Evolutionary conservation across 2,329 filamentous ascomycete species (phyloP).

Genomic region (Phaeosphaeria sp.): DNA sequence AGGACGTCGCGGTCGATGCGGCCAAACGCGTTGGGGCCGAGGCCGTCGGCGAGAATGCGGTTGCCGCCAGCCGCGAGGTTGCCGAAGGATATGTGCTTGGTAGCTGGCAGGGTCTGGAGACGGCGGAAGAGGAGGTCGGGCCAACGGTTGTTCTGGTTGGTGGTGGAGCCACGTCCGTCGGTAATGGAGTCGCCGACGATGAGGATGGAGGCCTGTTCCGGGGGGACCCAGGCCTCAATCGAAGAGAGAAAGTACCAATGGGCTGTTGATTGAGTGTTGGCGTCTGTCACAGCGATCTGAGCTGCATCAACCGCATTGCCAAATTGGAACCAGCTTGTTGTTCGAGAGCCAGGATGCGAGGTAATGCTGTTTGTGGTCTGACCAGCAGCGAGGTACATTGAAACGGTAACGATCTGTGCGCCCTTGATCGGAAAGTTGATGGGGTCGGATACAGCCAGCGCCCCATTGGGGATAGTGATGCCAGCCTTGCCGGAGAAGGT

Average conservation of each 20-base stretch:
- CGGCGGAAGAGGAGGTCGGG: constrained; percentile 50
- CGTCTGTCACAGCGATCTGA: constrained; percentile 52
- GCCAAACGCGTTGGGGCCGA: constrained; percentile 66
- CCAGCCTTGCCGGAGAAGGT: constrained; percentile 62
- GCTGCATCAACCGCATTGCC: constrained; percentile 62
- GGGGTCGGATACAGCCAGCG: constrained; percentile 66
- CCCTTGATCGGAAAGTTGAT: constrained; percentile 61
- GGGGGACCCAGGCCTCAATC: constrained; percentile 61
- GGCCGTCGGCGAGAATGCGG: constrained; percentile 65
- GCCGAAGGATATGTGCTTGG: constrained; percentile 58
- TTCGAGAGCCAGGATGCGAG: constrained; percentile 69
- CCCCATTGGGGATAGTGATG: constrained; percentile 61
- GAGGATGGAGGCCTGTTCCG: constrained; percentile 53
- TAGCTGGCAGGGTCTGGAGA: constrained; percentile 52
- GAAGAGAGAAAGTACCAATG: constrained; percentile 66
- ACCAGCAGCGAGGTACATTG: constrained; percentile 63
- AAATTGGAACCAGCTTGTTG: constrained; percentile 60
- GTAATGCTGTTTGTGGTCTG: constrained; percentile 66
- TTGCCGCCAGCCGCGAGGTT: constrained; percentile 75
- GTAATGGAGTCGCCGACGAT: constrained; percentile 71
- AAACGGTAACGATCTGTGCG: constrained; percentile 63
- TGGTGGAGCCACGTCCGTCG: constrained; percentile 62
- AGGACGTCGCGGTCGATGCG: constrained; percentile 70
- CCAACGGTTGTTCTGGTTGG: constrained; percentile 32
- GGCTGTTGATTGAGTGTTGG: constrained; percentile 45